Evolutionary conservation across 208 protist genomes (phyloP).

Genomic region (Leishmania amazonensis): DNA sequence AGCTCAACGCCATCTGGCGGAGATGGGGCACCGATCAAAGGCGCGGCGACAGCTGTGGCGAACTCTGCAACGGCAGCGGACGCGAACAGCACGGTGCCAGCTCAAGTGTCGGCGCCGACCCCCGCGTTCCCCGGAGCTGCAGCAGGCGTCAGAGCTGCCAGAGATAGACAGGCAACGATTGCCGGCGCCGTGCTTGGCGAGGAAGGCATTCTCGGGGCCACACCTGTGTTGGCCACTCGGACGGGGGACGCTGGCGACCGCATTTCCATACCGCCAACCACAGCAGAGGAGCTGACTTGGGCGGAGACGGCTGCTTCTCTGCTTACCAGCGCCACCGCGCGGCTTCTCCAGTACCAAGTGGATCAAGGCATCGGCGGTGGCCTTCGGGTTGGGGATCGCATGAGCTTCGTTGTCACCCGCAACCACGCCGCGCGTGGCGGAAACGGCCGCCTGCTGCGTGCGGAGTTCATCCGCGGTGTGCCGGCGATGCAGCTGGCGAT

Average conservation of each 20-base stretch:
- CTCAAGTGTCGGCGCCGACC: neutral
- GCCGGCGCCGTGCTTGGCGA: neutral
- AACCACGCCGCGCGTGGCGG: slow-evolving; percentile 47
- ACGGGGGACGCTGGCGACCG: slow-evolving; percentile 19
- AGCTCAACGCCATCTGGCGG: neutral
- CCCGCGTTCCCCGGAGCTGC: neutral
- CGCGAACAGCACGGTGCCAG: neutral
- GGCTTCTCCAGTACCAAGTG: slow-evolving; percentile 54
- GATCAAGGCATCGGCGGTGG: slow-evolving; percentile 38
- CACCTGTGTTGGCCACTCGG: neutral
- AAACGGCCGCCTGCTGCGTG: slow-evolving; percentile 58
- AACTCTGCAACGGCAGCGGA: neutral
- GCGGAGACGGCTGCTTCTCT: slow-evolving; percentile 38
- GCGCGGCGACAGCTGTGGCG: neutral
- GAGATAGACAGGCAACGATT: neutral
- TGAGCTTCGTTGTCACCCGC: slow-evolving; percentile 65
- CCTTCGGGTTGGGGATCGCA: slow-evolving; percentile 35
- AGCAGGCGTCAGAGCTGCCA: neutral
- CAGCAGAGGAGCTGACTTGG: slow-evolving; percentile 27
- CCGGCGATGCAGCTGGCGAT: slow-evolving; percentile 43
- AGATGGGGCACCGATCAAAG: neutral
- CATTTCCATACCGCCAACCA: slow-evolving; percentile 28
- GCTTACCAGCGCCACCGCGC: slow-evolving; percentile 45
- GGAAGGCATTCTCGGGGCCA: slow-evolving; percentile 11
- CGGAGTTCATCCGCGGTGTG: slow-evolving; percentile 65